Percentiles rank a stretch among this genome's conserved stretches.
These are phyloP conservation scores for Neopestalotiopsis clavispora DNA, from an alignment of 2,329 filamentous ascomycete genomes.

Conservation along the genomic window DNA sequence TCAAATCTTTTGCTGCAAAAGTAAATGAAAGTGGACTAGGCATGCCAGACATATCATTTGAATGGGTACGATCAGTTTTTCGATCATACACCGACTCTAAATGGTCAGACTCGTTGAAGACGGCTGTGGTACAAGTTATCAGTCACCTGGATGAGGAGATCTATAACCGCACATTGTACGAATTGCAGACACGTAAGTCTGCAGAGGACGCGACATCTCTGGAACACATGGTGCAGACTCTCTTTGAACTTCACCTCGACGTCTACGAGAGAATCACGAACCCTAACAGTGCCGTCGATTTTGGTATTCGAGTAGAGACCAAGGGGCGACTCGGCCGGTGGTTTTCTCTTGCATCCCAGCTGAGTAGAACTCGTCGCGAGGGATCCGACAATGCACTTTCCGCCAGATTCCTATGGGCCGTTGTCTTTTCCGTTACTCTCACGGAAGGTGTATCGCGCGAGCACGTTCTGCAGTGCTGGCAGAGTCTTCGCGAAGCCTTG, in stretches of 20 bases:
- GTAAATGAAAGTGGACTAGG: conserved; percentile 57
- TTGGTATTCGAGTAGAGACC: conserved; percentile 52
- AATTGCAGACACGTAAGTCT: conserved; percentile 38
- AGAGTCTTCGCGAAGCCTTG: conserved; percentile 59
- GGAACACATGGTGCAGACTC: conserved; percentile 57
- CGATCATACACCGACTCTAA: conserved; percentile 56
- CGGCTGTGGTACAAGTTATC: conserved; percentile 60
- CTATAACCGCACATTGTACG: conserved; percentile 49
- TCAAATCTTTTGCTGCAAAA: conserved; percentile 55
- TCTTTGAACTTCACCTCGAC: conserved; percentile 67
- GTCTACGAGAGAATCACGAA: conserved; percentile 64
- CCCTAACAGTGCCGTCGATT: conserved; percentile 59
- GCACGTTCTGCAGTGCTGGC: conserved; percentile 63
- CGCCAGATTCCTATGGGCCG: conserved; percentile 63
- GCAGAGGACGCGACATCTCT: conserved; percentile 35
- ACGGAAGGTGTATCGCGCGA: conserved; percentile 59
- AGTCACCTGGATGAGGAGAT: conserved; percentile 58
- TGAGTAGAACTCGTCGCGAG: conserved; percentile 43
- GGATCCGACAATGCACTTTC: conserved; percentile 45
- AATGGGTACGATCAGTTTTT: conserved; percentile 59
- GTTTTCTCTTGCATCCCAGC: conserved; percentile 53
- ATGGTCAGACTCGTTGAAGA: conserved; percentile 65
- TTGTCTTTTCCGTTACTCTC: conserved; percentile 57
- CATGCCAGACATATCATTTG: conserved; percentile 61
- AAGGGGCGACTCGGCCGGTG: conserved; percentile 56